phyloP scores from a whole-genome alignment of 208 protist species.

The Leishmania tropica region DNA sequence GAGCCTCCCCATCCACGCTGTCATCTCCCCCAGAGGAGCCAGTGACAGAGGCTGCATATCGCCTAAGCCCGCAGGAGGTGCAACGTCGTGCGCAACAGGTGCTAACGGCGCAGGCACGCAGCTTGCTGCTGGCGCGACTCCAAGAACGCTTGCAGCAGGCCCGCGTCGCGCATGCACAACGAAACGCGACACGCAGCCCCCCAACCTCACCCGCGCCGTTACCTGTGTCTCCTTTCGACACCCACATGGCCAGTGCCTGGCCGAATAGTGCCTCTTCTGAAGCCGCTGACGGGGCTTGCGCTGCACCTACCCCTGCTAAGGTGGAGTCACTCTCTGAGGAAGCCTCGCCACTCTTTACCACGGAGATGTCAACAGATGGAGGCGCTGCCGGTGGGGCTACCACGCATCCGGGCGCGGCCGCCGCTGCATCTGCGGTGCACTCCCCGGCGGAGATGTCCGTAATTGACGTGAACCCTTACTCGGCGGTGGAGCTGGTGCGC shows the following conservation, averaged over 20 bases:
- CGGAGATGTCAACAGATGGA: neutral
- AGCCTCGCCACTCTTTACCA: neutral
- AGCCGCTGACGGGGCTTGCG: too few relatives aligned
- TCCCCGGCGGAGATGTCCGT: slow-evolving; percentile 1
- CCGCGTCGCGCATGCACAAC: slow-evolving; percentile 3
- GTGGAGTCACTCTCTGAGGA: neutral
- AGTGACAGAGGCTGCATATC: slow-evolving; percentile 26
- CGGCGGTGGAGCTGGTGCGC: slow-evolving; percentile 42
- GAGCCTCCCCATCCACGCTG: neutral
- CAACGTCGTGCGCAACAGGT: slow-evolving; percentile 23
- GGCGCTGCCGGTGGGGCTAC: neutral
- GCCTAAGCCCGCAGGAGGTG: slow-evolving; percentile 17
- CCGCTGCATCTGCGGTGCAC: neutral
- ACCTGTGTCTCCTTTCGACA: neutral
- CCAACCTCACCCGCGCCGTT: neutral
- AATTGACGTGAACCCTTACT: slow-evolving; percentile 14
- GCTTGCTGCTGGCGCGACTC: slow-evolving; percentile 22
- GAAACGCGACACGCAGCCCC: neutral
- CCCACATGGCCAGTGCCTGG: neutral
- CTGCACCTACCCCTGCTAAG: too few relatives aligned
- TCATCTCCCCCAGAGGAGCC: neutral
- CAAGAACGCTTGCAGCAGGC: slow-evolving; percentile 23
- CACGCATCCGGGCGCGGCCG: neutral
- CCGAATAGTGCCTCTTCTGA: neutral
- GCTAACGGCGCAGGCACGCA: slow-evolving; percentile 26